Evolutionary conservation across 2,329 filamentous ascomycete species (phyloP), one percentile per base, ranked within the genome.

Genomic region (Orbilia quercus): DNA sequence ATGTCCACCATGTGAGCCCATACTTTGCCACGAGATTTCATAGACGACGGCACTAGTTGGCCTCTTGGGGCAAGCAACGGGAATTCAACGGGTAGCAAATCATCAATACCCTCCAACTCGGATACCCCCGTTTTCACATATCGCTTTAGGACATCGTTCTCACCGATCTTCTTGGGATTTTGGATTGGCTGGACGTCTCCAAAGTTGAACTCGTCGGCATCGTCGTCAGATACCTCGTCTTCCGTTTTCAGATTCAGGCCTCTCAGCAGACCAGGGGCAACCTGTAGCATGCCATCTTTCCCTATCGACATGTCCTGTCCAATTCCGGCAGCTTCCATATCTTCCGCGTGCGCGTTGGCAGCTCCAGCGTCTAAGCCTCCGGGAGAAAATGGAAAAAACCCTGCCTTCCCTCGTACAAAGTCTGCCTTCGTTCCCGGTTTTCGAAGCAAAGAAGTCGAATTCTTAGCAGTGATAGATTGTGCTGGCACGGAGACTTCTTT

Each of bases 1-100:
- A 98, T 90, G 80, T 99, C 94, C 1, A 99, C 94, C 88, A 99
- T 96, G 81, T 99, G 95, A 57, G 95, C 95, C 94, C 95, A 99
- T 82, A 98, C 92, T 77, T 87, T 89, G 5, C 65, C 54, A 36
- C 75, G 75, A 38, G 75, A 53, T 78, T 89, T 91, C 73, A 88
- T 84, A 72, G 88, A 87, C 7, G 90, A 89, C 57, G 89, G 84
- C 18, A 90, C 86, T 28, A 97, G 86, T 20, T 88, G 85, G n/a
- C 89, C 89, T 79, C 90, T 91, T 7, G 95, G 92, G 76, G 96
- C 91, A 5, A 99, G 81, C 11, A 96, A 91, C 0, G 95, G 93
- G 78, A 97, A 99, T 79, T 99, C 95, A 23, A 96, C 87, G 0
- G 95, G 95, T 0, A 99, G 81, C 4, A 99, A 84, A 47, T 90